Evolutionary conservation across 106 monocot genomes (phyloP).

Genomic region (Posidonia australis): DNA sequence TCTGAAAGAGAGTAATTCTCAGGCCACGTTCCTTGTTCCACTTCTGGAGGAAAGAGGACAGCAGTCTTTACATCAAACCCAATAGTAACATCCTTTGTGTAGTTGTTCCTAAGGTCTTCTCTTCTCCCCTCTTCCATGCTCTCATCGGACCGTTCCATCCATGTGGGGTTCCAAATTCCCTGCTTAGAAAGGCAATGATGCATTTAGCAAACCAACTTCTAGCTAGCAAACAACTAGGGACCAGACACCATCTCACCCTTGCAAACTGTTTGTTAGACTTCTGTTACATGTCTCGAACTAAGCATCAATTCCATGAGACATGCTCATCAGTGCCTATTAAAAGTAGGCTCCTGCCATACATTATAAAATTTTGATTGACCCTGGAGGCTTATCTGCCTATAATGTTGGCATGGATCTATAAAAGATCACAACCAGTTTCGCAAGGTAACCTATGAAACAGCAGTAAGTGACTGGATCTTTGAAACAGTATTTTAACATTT

Average conservation of each 20-base stretch:
- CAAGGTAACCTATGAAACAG: constrained; percentile 3
- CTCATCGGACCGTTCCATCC: constrained; percentile 11
- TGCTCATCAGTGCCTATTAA: constrained; percentile 6
- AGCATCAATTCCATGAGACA: constrained; percentile 4
- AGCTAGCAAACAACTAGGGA: neutral
- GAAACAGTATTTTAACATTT: neutral
- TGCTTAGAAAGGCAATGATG: constrained; percentile 7
- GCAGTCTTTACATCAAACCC: constrained; percentile 85
- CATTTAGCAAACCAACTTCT: neutral
- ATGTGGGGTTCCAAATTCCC: constrained; percentile 56
- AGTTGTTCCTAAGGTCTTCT: constrained; percentile 1
- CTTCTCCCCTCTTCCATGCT: constrained; percentile 8
- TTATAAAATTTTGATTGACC: neutral
- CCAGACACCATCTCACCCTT: constrained; percentile 5
- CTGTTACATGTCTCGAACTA: constrained; percentile 8
- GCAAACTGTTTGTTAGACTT: neutral
- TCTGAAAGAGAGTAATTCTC: constrained; percentile 92
- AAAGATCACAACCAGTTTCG: neutral
- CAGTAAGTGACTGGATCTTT: neutral
- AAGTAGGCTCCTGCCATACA: neutral
- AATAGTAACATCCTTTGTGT: constrained; percentile 19
- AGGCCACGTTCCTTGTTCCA: constrained; percentile 88
- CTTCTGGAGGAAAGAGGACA: constrained; percentile 84
- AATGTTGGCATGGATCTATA: neutral
- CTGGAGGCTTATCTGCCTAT: constrained; percentile 1